These are phyloP conservation scores for Pleomassaria siparia DNA, from an alignment of 2,329 filamentous ascomycete genomes.

Conservation along the genomic window DNA sequence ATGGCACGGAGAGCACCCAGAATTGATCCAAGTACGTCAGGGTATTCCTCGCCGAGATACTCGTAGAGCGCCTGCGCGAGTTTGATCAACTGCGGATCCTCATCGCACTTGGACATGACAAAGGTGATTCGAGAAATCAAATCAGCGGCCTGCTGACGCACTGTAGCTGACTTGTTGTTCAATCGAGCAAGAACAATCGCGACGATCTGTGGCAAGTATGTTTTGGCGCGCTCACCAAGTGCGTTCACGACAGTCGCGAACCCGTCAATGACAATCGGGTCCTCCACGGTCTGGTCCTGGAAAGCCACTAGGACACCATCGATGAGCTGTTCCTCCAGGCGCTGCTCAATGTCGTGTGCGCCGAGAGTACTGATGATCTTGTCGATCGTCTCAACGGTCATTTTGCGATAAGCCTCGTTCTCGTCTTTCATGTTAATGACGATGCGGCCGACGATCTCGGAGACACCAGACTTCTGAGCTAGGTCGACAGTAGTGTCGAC, in stretches of 20 bases:
- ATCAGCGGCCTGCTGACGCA: conserved; percentile 95
- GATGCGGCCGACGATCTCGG: conserved; percentile 90
- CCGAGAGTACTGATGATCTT: conserved; percentile 93
- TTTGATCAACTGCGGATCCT: conserved; percentile 94
- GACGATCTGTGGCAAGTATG: conserved; percentile 94
- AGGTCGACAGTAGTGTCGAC: conserved; percentile 98
- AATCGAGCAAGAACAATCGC: conserved; percentile 94
- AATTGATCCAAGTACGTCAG: conserved; percentile 95
- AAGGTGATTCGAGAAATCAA: conserved; percentile 95
- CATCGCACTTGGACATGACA: conserved; percentile 98
- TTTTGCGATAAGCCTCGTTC: conserved; percentile 96
- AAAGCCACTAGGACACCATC: conserved; percentile 95
- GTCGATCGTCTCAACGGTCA: conserved; percentile 97
- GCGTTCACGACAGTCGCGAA: conserved; percentile 98
- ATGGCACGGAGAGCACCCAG: conserved; percentile 92
- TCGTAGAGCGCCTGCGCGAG: conserved; percentile 94
- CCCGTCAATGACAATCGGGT: conserved; percentile 93
- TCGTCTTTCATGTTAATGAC: conserved; percentile 97
- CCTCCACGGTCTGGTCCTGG: conserved; percentile 96
- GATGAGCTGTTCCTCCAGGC: conserved; percentile 88
- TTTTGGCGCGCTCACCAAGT: conserved; percentile 89
- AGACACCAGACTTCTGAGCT: conserved; percentile 94
- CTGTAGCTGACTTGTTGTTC: conserved; percentile 97
- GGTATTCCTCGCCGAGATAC: conserved; percentile 97
- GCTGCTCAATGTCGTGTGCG: conserved; percentile 89